Conservation (phyloP, 805 yeast species). For the Candida jianshihensis region DNA sequence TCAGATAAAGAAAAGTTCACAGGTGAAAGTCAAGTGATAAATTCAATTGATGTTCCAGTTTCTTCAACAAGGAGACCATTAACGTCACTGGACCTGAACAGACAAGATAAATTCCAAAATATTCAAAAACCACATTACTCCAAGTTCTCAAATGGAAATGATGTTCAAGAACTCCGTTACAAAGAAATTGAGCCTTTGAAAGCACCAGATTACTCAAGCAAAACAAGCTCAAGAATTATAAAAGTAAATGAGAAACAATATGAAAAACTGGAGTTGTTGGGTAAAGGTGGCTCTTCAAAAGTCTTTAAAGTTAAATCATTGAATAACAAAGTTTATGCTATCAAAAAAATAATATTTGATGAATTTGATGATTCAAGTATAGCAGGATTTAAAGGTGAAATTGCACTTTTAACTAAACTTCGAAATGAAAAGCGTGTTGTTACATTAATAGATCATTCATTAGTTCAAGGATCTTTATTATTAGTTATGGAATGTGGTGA, state of each 20-base stretch:
- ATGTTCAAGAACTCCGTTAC: slow-evolving; percentile 11
- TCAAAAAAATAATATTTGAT: slow-evolving; percentile 75
- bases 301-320: slow-evolving; percentile 71
- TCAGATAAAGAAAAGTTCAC: slow-evolving; percentile 12
- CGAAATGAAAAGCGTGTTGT: slow-evolving; percentile 68
- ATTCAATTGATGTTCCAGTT: slow-evolving; percentile 6
- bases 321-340: slow-evolving; percentile 59
- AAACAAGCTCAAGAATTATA: slow-evolving; percentile 19
- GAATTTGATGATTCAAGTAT: slow-evolving; percentile 73
- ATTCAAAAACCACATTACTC: slow-evolving; percentile 3
- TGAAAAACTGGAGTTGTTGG: slow-evolving; percentile 70
- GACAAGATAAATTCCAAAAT: slow-evolving; percentile 6
- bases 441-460: slow-evolving; percentile 64
- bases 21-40: not conserved
- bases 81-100: slow-evolving; percentile 10
- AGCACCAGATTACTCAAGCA: slow-evolving; percentile 15
- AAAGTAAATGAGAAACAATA: slow-evolving; percentile 56
- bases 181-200: slow-evolving; percentile 18
- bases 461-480: slow-evolving; percentile 54
- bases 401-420: slow-evolving; percentile 60
- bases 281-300: slow-evolving; percentile 89
- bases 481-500: slow-evolving; percentile 96
- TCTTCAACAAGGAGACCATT: slow-evolving; percentile 16
- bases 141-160: slow-evolving; percentile 1
- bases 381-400: slow-evolving; percentile 83